These are phyloP conservation scores for Amphichorda felina DNA, from an alignment of 2,329 filamentous ascomycete species.

Conservation along the genomic window DNA sequence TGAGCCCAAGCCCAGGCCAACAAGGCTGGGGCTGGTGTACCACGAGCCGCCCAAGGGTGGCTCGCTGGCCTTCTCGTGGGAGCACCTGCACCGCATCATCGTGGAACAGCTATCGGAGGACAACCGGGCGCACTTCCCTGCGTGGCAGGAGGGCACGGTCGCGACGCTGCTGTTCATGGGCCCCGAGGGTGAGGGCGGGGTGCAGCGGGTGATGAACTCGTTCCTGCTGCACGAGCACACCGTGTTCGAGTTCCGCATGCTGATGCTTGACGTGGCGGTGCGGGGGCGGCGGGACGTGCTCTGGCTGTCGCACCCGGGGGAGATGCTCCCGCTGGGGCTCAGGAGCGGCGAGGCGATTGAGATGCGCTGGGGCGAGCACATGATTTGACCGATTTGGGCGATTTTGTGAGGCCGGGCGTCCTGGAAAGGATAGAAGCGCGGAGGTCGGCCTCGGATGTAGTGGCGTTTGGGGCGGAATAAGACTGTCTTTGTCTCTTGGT, in stretches of 20 bases:
- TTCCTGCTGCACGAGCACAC: background rate
- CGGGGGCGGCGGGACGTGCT: slow-evolving; percentile 12
- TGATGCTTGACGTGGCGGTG: slow-evolving; percentile 4
- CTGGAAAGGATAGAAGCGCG: no score
- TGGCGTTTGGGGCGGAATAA: no score
- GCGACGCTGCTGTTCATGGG: background rate
- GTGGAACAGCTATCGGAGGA: background rate
- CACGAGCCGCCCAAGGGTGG: background rate
- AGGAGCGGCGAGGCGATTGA: slow-evolving; percentile 2
- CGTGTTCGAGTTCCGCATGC: background rate
- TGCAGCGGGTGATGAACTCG: background rate
- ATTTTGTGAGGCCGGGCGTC: no score
- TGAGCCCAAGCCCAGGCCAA: no score
- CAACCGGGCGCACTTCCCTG: background rate
- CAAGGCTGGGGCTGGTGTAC: no score
- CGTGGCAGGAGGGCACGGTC: background rate
- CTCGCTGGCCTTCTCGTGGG: background rate
- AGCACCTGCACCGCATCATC: background rate
- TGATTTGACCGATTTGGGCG: slow-evolving; percentile 3
- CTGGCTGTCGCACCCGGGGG: slow-evolving; percentile 9
- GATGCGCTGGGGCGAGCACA: slow-evolving; percentile 2
- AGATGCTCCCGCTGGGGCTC: slow-evolving; percentile 6
- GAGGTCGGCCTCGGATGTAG: no score
- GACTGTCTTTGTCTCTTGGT: background rate
- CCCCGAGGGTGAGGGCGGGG: background rate